Evolutionary conservation across 345 rosid species (phyloP).

Genomic region (Psidium guajava): DNA sequence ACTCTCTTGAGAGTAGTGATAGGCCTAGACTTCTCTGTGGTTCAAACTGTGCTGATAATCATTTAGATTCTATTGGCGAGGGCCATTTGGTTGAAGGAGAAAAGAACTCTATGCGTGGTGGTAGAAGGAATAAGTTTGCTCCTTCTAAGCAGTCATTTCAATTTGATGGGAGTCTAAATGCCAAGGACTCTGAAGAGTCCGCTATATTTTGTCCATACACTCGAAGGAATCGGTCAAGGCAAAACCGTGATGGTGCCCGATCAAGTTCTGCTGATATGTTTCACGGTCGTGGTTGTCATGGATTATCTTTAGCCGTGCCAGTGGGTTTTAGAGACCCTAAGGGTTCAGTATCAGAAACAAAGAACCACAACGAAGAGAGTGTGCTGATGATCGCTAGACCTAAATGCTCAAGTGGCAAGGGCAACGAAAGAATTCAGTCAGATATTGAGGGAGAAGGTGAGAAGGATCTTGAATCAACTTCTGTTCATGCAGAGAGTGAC

Average conservation of each 20-base stretch:
- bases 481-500: conserved; percentile 17
- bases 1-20: conserved; percentile 92
- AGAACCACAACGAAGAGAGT: conserved; percentile 40
- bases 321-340: conserved; percentile 46
- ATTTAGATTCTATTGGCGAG: conserved; percentile 64
- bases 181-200: conserved; percentile 89
- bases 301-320: conserved; percentile 37
- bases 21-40: conserved; percentile 60
- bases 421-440: conserved; percentile 24
- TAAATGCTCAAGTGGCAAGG: conserved; percentile 32
- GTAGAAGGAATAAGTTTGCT: conserved; percentile 34
- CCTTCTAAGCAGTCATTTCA: conserved; percentile 58
- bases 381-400: conserved; percentile 25
- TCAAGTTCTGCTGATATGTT: conserved; percentile 60
- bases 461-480: conserved; percentile 20
- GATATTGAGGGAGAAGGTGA: conserved; percentile 33
- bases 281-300: conserved; percentile 60
- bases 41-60: conserved; percentile 80
- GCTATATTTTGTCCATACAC: conserved; percentile 91
- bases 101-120: conserved; percentile 30
- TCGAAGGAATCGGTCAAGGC: conserved; percentile 82
- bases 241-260: conserved; percentile 66
- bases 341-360: conserved; percentile 36
- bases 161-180: conserved; percentile 44
- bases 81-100: conserved; percentile 46